Base-by-base conservation (phyloP, 257 asterid genomes). In the Solanum bulbocastanum region DNA sequence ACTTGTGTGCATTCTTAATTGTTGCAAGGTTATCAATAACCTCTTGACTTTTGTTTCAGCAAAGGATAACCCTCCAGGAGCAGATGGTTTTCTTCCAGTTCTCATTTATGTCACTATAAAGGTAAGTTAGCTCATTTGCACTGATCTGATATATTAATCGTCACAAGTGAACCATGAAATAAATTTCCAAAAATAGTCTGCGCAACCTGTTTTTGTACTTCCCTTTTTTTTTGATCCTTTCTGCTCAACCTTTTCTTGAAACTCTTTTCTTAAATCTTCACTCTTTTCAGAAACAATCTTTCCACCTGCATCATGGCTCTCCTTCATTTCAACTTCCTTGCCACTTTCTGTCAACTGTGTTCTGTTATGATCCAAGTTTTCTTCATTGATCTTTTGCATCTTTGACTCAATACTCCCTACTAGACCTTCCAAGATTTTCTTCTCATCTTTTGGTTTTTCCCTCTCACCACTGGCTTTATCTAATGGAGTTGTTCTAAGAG, bases 11-110 rank as follows among this genome's bases (percentile, higher is more conserved):
- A 95, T 97, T 86, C 94, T 97, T 65, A 92, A 90, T 69, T 96
- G 99, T 91, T 97, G 99, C 94, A 93, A 94, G 93, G 99, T 96
- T 87, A 97, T 97, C 90, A 97, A 90, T 89, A 96, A 96, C 90
- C 92, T 97, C 40, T 88, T 96, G 94, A 88, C 98, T 86, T 95
- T 98, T 86, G 87, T 78, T 92, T 91, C 96, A 39, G 92, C 96
- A 74, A 93, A 94, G 66, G 98, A 91, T 84, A 96, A 94, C 85
- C 99, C 94, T 92, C 99, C 99, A 35, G 99, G 98, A 85, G 99
- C 99, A 20, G 98, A 96, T 91, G 99, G 96, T 72, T 97, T 97
- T 89, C 98, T 96, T 89, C 98, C 98, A 2, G 98, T 95, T 90
- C 99, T 95, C 82, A 96, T 97, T 52, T 97, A 95, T 87, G 96